A percentile compares a stretch with the other conserved stretches of the same genome.
phyloP scores from a whole-genome alignment of 2,329 filamentous ascomycete genomes.

The Talaromyces sp. region DNA sequence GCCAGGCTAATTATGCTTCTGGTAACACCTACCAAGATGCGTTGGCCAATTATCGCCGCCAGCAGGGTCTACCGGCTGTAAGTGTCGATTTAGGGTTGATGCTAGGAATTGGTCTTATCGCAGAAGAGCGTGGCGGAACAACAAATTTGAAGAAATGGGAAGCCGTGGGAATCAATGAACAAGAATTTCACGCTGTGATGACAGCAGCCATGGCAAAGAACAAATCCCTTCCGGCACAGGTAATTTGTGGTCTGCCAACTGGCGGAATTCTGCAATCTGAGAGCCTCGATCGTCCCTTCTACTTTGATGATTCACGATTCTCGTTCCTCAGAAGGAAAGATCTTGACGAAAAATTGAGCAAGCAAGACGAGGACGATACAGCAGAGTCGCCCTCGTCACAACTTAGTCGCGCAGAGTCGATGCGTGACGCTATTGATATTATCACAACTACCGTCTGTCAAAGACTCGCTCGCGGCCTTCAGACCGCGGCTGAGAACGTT shows the following conservation, averaged over 20 bases:
- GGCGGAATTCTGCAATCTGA: slow-evolving; percentile 7
- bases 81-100: slow-evolving; percentile 33
- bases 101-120: slow-evolving; percentile 30
- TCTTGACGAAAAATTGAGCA: background rate
- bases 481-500: background rate
- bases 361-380: background rate
- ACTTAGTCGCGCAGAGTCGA: background rate
- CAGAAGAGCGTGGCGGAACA: background rate
- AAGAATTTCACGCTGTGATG: background rate
- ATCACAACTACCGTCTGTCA: background rate
- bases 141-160: slow-evolving; percentile 5
- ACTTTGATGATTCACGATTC: slow-evolving; percentile 12
- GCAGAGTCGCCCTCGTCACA: background rate
- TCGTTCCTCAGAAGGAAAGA: background rate
- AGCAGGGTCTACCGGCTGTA: slow-evolving; percentile 21
- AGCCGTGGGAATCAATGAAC: background rate
- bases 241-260: slow-evolving; percentile 10
- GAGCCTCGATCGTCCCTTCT: background rate
- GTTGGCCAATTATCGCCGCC: slow-evolving; percentile 20
- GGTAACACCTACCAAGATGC: slow-evolving; percentile 27
- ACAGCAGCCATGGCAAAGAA: slow-evolving; percentile 6
- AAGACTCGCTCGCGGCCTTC: background rate
- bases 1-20: slow-evolving; percentile 41
- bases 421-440: background rate
- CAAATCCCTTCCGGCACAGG: background rate